Evolutionary conservation across 1,284 basidiomycete species (phyloP), one percentile per base, ranked within the genome.

Genomic region (Cryptococcus maquisensis): DNA sequence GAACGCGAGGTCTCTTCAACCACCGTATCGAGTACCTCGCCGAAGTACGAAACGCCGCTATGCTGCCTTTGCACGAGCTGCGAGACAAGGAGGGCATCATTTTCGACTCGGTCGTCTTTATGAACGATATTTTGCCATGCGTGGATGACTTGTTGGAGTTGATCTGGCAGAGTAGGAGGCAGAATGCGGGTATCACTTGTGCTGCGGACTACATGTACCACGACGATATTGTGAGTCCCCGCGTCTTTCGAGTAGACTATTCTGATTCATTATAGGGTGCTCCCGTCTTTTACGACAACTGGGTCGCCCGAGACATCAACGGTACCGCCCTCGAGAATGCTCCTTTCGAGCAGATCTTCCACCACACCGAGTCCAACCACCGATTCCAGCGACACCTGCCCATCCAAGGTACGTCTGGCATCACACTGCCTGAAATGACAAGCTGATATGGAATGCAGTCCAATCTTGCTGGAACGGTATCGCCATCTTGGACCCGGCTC

Each of bases 151-250:
- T 97, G 49, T 84, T 97, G 66, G 93, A 97, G 78, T 84, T 97
- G 68, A 92, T 97, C 71, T 96, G 87, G 87, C 93, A 97, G 76
- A 86, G 83, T 65, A 81, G 93, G 49, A 77, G 80, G 57, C 92
- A 96, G 76, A 96, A 95, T 74, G 93, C 93, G 0, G 93, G 93
- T 15, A 93, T 96, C 71, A 96, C 93, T 18, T 96, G 93, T 70
- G 93, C 93, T 0, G 86, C 92, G 2, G 93, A 97, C 75, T 96
- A 96, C 78, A 96, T 96, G 89, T 97, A 90, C 78, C 93, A 96
- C 78, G 84, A 92, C 45, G 91, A 95, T 55, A 88, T 96, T 59
- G 87, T 84, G 62, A 64, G 83, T 79, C 38, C 45, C 18, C 39
- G 37, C 5, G 3, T 1, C n/a, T 9, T 39, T 49, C 35, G 12